phyloP scores from a whole-genome alignment of 2,329 filamentous ascomycete genomes.

The Pezicula neosporulosa region DNA sequence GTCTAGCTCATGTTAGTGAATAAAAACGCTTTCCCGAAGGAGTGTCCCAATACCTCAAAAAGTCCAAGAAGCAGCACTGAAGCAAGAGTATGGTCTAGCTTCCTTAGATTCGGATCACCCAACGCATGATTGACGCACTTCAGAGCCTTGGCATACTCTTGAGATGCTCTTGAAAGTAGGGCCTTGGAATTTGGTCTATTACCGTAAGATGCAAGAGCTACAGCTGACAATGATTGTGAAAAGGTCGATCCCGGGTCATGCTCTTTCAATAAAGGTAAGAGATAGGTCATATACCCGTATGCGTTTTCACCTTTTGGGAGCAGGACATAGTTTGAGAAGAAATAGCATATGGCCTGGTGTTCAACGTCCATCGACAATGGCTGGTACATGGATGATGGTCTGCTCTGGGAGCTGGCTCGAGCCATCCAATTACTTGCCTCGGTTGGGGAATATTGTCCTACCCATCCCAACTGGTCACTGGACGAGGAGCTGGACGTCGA shows the following conservation, averaged over 20 bases:
- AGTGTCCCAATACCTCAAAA: slow-evolving; percentile 42
- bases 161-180: slow-evolving; percentile 36
- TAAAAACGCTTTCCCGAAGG: neutral
- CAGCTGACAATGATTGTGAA: slow-evolving; percentile 52
- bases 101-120: slow-evolving; percentile 40
- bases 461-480: neutral
- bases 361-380: slow-evolving; percentile 41
- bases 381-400: slow-evolving; percentile 1
- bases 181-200: slow-evolving; percentile 38
- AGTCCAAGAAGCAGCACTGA: slow-evolving; percentile 53
- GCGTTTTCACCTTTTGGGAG: slow-evolving; percentile 45
- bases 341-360: slow-evolving; percentile 51
- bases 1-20: slow-evolving; percentile 20
- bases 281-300: slow-evolving; percentile 52
- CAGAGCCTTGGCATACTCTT: slow-evolving; percentile 49
- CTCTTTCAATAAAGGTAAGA: slow-evolving; percentile 47
- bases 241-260: slow-evolving; percentile 40
- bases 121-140: slow-evolving; percentile 46
- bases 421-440: slow-evolving; percentile 18
- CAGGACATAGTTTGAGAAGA: slow-evolving; percentile 56
- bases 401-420: slow-evolving; percentile 16
- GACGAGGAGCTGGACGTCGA: neutral
- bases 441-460: neutral
- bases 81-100: slow-evolving; percentile 49
- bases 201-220: slow-evolving; percentile 49